Base-by-base conservation (phyloP, 2,329 filamentous ascomycete species). In the Exutisphaerella laricina region DNA sequence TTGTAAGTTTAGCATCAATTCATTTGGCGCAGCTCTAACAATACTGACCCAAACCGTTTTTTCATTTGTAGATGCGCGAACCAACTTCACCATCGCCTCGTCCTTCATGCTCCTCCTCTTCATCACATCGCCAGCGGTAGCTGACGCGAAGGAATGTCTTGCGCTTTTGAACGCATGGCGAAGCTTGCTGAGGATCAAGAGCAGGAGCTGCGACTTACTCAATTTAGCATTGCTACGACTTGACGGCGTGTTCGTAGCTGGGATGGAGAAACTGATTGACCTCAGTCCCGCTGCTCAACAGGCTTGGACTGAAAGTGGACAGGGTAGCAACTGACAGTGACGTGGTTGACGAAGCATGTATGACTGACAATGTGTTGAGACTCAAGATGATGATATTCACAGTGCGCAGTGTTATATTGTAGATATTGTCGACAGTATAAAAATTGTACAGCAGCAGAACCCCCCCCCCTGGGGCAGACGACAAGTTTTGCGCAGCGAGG, bases 31-130 rank as follows among this genome's bases (percentile, higher is more conserved):
- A n/a, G n/a, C n/a, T n/a, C n/a, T n/a, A n/a, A n/a, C n/a, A n/a
- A n/a, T n/a, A n/a, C n/a, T n/a, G n/a, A n/a, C n/a, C n/a, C n/a
- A n/a, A n/a, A n/a, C n/a, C n/a, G n/a, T n/a, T n/a, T n/a, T n/a
- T n/a, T n/a, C n/a, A n/a, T n/a, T n/a, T n/a, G n/a, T 32, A 63
- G 60, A 63, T 23, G 53, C 60, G 13, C 57, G 61, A 21, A 57
- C 58, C 3, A 63, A 64, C 44, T 64, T 64, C 47, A 59, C 59
- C 3, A 61, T 64, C 40, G 59, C 58, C 12, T 60, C 57, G 8
- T 55, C 50, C 21, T 64, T 64, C 40, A 59, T 64, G 51, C 43
- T 61, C 4, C 46, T 60, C 17, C 54, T 64, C 13, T 63, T 62
- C 42, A 58, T 58, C 38, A 61, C 59, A 5, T 56, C 59, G 10